Evolutionary conservation across 495 filamentous ascomycete species (phyloP), one percentile per base, ranked within the genome.

Genomic region (Endocarpon pusillum): DNA sequence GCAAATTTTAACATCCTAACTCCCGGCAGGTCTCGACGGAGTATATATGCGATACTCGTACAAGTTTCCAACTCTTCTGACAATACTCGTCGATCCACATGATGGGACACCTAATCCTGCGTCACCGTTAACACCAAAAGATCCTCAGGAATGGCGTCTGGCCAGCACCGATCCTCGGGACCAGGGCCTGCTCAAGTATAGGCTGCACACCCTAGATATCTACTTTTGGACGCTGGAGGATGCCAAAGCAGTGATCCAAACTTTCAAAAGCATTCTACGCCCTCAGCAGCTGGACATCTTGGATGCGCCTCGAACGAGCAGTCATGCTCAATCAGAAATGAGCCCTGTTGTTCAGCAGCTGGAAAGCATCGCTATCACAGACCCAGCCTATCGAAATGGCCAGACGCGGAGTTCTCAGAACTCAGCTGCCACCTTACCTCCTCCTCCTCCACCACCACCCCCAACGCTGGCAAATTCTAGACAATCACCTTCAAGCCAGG

Each of bases 161-260:
- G 75, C 81, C 2, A 71, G 67, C 5, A 73, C 59, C 41, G 79
- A 87, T 43, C 68, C 68, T 7, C 62, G 65, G 15, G 75, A 78
- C 46, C 66, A 81, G 42, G 69, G 64, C 22, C 75, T 73, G 40
- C 79, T 78, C 37, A 63, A 79, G 34, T 76, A 81, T 49, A 75
- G 72, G 39, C 59, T 94, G 1, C 78, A 91, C 46, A 82, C 81
- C 2, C 41, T 93, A 35, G 85, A 94, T 48, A 67, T 93, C 24
- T 94, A 94, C 52, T 86, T 93, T 54, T 92, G 82, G 81, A 81
- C 69, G 1, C 57, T 67, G 32, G 67, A 76, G 20, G 85, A 93
- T 52, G 78, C 78, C 3, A 57, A 70, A 19, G 58, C 72, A 29
- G 85, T 93, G 38, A 56, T 91, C 34, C 73, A 81, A 40, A 61